Percentiles rank a stretch among this genome's conserved stretches.
Evolutionary conservation across 2,329 filamentous ascomycete species (phyloP).

Genomic region (Colletotrichum godetiae): DNA sequence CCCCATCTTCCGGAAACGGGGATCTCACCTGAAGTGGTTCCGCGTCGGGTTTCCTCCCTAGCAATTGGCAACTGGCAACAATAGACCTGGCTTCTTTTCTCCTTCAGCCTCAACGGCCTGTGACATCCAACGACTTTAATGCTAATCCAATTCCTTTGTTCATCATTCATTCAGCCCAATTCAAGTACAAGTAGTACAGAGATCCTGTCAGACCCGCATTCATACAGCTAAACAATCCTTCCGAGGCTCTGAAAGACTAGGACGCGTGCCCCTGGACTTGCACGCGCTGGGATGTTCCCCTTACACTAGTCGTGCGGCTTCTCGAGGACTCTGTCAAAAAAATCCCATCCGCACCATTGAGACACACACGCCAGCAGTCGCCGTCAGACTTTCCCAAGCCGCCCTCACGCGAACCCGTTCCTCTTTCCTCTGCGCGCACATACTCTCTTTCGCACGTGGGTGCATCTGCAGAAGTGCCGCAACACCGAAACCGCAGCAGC

Average conservation of each 20-base stretch:
- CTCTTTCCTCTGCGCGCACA: neutral
- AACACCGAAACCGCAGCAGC: neutral
- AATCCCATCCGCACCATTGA: neutral
- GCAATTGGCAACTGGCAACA: neutral
- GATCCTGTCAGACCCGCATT: neutral
- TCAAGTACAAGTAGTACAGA: neutral
- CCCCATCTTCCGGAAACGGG: slow-evolving; percentile 23
- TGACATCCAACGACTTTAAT: neutral
- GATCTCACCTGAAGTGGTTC: neutral
- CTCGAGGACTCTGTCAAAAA: neutral
- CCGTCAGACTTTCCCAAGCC: slow-evolving; percentile 9
- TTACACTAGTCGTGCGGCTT: neutral
- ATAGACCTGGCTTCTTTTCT: neutral
- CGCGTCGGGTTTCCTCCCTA: neutral
- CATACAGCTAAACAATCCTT: neutral
- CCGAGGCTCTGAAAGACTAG: neutral
- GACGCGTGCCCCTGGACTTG: neutral
- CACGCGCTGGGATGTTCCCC: slow-evolving; percentile 12
- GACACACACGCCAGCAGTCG: slow-evolving; percentile 11
- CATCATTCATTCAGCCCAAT: neutral
- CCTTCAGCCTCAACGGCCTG: neutral
- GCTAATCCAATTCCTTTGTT: neutral
- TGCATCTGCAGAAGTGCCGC: slow-evolving; percentile 3
- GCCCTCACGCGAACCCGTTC: slow-evolving; percentile 7
- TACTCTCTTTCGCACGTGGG: neutral